phyloP scores from a whole-genome alignment of 768 basidiomycete genomes.

The Tricholoma sp. region DNA sequence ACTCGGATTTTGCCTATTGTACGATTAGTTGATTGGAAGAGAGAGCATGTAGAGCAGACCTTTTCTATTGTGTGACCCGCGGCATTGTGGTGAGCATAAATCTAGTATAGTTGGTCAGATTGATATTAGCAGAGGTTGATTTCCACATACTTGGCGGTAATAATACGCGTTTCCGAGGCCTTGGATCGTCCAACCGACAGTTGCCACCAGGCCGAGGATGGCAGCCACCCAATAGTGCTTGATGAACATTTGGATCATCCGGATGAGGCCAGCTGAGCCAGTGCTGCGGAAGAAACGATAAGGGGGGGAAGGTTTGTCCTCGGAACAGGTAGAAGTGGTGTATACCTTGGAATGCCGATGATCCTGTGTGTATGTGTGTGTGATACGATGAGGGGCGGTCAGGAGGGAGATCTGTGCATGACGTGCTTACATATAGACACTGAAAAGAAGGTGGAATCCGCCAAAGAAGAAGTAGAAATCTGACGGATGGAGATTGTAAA shows the following conservation, averaged over 20 bases:
- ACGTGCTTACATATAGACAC: slow-evolving; percentile 76
- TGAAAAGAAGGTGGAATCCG: slow-evolving; percentile 92
- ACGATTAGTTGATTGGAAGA: slow-evolving; percentile 5
- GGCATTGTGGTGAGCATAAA: slow-evolving; percentile 72
- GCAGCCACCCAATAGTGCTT: slow-evolving; percentile 72
- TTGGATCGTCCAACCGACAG: slow-evolving; percentile 85
- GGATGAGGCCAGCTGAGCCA: slow-evolving; percentile 92
- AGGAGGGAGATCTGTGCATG: slow-evolving; percentile 16
- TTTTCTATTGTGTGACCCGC: slow-evolving; percentile 88
- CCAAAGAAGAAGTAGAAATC: slow-evolving; percentile 97
- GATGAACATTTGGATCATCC: slow-evolving; percentile 79
- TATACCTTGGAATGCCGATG: slow-evolving; percentile 84
- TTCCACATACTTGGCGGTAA: slow-evolving; percentile 62
- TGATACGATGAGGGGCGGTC: slow-evolving; percentile 19
- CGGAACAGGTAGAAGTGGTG: slow-evolving; percentile 22
- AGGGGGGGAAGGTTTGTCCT: slow-evolving; percentile 25
- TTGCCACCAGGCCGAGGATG: slow-evolving; percentile 74
- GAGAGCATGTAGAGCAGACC: slow-evolving; percentile 34
- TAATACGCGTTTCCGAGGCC: slow-evolving; percentile 77
- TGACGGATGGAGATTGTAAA: slow-evolving; percentile 33
- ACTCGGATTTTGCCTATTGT: slow-evolving; percentile 71
- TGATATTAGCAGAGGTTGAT: slow-evolving; percentile 7
- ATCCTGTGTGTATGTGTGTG: slow-evolving; percentile 50
- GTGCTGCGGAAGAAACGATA: slow-evolving; percentile 44
- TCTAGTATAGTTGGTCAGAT: slow-evolving; percentile 34